phyloP scores from a whole-genome alignment of 2,329 filamentous ascomycete genomes.

The Colletotrichum somersetense region DNA sequence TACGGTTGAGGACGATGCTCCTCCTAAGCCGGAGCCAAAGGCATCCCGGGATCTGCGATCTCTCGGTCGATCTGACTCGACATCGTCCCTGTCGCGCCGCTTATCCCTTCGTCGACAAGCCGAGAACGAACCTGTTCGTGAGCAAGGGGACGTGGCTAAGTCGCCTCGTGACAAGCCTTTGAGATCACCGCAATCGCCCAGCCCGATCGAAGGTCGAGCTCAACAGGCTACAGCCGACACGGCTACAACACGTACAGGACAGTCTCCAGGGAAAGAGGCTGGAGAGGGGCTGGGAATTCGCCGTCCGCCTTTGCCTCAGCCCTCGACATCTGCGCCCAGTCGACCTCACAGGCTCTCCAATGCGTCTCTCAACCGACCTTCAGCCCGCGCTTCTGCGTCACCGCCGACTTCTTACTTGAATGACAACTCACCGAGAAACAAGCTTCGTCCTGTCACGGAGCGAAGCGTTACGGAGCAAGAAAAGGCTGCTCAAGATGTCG shows the following conservation, averaged over 20 bases:
- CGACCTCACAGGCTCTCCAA: constrained; percentile 59
- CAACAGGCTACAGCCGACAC: constrained; percentile 47
- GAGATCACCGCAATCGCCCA: constrained; percentile 55
- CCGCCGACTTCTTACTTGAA: constrained; percentile 52
- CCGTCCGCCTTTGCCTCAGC: constrained; percentile 59
- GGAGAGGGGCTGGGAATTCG: constrained; percentile 66
- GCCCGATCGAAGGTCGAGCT: constrained; percentile 51
- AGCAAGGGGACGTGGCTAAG: constrained; percentile 50
- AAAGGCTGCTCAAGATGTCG: constrained; percentile 85
- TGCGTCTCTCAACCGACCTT: constrained; percentile 52
- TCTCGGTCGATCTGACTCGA: constrained; percentile 48
- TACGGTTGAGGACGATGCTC: constrained; percentile 81
- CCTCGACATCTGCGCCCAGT: constrained; percentile 63
- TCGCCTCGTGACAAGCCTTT: constrained; percentile 59
- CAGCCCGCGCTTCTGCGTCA: constrained; percentile 51
- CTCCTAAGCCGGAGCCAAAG: constrained; percentile 52
- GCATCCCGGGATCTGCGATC: constrained; percentile 52
- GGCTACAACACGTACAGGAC: constrained; percentile 50
- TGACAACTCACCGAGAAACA: constrained; percentile 50
- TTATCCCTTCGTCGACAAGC: constrained; percentile 58
- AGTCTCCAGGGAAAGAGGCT: constrained; percentile 61
- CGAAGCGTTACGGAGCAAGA: constrained; percentile 70
- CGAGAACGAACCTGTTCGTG: constrained; percentile 53
- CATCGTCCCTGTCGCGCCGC: constrained; percentile 48
- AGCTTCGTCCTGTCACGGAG: constrained; percentile 45